phyloP scores from a whole-genome alignment of 441 rosid species.

The Syzygium syzygioides region DNA sequence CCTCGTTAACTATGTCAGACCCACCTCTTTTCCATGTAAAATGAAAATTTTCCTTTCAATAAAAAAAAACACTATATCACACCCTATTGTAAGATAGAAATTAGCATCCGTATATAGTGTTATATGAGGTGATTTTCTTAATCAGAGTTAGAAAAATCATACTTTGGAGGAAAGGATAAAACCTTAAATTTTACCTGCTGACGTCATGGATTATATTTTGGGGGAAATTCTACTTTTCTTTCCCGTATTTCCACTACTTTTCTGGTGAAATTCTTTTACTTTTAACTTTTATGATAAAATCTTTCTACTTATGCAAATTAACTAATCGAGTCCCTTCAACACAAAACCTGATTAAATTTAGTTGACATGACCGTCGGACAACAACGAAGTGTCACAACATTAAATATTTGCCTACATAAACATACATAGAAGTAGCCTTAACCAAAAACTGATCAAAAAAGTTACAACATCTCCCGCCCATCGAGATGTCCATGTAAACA shows the following conservation, averaged over 20 bases:
- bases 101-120: no score
- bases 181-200: background rate
- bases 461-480: background rate
- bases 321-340: background rate
- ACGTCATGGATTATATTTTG: background rate
- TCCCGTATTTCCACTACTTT: background rate
- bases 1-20: no score
- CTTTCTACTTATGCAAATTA: background rate
- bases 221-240: no score
- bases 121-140: no score
- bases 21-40: no score
- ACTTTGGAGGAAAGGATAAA: background rate
- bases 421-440: background rate
- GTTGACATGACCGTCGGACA: background rate
- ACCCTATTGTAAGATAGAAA: no score
- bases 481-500: background rate
- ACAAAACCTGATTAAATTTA: no score
- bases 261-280: background rate
- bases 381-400: background rate
- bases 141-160: no score
- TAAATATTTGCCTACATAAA: background rate
- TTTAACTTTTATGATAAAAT: no score
- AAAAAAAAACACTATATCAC: no score
- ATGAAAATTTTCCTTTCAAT: no score
- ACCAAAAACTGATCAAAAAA: no score